These are phyloP conservation scores for Colletotrichum sidae DNA, from an alignment of 2,329 filamentous ascomycete species.

Conservation along the genomic window DNA sequence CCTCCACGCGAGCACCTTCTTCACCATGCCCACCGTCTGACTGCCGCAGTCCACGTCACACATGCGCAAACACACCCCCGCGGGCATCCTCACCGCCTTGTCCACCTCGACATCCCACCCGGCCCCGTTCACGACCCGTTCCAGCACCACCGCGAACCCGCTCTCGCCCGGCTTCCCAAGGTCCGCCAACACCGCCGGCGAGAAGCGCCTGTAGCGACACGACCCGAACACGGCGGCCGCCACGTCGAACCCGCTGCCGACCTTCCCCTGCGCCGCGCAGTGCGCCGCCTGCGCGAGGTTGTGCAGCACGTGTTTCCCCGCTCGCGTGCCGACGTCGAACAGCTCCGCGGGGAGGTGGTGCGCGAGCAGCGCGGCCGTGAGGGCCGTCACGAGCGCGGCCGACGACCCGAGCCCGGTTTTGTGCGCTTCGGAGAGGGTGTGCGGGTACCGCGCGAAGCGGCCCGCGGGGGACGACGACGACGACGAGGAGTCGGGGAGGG, in stretches of 20 bases:
- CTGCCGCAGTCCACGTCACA: constrained; percentile 96
- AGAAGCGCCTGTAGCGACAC: constrained; percentile 93
- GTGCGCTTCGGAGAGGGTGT: constrained; percentile 81
- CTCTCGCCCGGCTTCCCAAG: constrained; percentile 75
- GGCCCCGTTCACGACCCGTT: constrained; percentile 70
- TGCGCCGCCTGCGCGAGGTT: constrained; percentile 95
- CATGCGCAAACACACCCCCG: constrained; percentile 84
- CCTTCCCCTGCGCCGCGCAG: constrained; percentile 97
- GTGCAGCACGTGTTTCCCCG: constrained; percentile 76
- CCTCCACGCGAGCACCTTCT: constrained; percentile 87
- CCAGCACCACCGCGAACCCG: constrained; percentile 75
- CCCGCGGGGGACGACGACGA: constrained; percentile 45
- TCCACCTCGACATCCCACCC: constrained; percentile 85
- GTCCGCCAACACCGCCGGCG: constrained; percentile 75
- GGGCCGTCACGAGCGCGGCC: constrained; percentile 89
- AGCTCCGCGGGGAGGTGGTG: constrained; percentile 73
- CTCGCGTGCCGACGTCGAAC: constrained; percentile 68
- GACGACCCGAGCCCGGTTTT: constrained; percentile 97
- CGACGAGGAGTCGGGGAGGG: constrained; percentile 56
- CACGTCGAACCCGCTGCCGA: constrained; percentile 96
- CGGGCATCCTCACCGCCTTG: constrained; percentile 77
- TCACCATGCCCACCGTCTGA: constrained; percentile 95
- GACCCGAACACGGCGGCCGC: constrained; percentile 93
- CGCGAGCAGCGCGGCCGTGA: constrained; percentile 81
- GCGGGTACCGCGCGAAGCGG: constrained; percentile 82